phyloP scores from a whole-genome alignment of 169 alveolate species.

The Babesia divergens region DNA sequence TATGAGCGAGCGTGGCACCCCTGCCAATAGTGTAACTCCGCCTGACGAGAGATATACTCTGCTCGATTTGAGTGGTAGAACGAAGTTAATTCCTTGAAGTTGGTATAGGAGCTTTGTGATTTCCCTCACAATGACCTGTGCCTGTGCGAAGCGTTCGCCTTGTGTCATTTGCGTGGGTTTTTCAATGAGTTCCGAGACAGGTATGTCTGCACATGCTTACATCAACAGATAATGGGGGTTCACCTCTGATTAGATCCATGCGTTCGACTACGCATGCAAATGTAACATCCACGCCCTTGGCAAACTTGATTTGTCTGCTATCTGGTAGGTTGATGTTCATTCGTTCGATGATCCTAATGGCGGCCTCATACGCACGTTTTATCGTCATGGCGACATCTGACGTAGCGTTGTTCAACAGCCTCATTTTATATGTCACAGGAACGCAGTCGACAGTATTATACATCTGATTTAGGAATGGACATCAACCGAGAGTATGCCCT shows the following conservation, averaged over 20 bases:
- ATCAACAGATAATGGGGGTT: neutral
- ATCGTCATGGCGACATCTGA: neutral
- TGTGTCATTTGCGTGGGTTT: conserved; percentile 39
- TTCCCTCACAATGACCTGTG: conserved; percentile 57
- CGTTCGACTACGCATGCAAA: conserved; percentile 37
- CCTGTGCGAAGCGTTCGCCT: conserved; percentile 31
- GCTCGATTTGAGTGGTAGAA: conserved; percentile 65
- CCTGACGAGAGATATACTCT: conserved; percentile 52
- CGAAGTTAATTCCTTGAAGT: conserved; percentile 37
- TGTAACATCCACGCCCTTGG: conserved; percentile 24
- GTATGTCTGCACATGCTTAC: conserved; percentile 12
- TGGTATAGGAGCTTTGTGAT: conserved; percentile 36
- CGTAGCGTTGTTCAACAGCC: conserved; percentile 5
- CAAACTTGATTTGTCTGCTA: conserved; percentile 23
- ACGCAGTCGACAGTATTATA: conserved; percentile 47
- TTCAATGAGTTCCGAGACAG: conserved; percentile 51
- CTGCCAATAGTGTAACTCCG: conserved; percentile 49
- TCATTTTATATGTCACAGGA: conserved; percentile 42
- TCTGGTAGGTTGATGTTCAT: neutral
- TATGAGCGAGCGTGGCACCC: conserved; percentile 52
- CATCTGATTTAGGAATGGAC: conserved; percentile 16
- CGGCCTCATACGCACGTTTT: neutral
- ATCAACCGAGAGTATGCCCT: neutral
- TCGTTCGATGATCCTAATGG: neutral
- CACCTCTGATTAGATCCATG: conserved; percentile 40